A percentile compares a stretch with the other conserved stretches of the same genome.
Conservation (phyloP, 2,329 filamentous ascomycete species). For the Beauveria varroae region DNA sequence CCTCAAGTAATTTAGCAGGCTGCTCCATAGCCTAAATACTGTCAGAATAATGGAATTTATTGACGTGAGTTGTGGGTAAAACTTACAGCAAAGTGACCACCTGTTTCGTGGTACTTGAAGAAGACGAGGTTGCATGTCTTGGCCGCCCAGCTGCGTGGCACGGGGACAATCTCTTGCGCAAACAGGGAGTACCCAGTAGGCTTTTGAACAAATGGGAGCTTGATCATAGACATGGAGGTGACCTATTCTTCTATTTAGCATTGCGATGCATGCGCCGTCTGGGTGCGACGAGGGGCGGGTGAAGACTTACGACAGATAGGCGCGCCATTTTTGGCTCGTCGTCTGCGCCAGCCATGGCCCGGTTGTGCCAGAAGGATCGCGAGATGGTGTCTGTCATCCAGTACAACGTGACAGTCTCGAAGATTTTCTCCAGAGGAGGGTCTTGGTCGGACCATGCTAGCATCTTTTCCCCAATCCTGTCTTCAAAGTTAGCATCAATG, state of each 20-base stretch:
- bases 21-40: conserved; percentile 28
- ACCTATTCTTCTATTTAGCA: conserved; percentile 5
- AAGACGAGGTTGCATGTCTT: conserved; percentile 29
- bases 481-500: not conserved
- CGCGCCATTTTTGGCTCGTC: conserved; percentile 20
- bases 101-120: conserved; percentile 17
- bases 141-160: conserved; percentile 29
- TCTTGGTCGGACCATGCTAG: conserved; percentile 42
- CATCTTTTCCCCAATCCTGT: conserved; percentile 49
- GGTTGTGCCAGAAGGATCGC: conserved; percentile 42
- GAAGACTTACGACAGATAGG: conserved; percentile 11
- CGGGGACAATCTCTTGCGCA: conserved; percentile 30
- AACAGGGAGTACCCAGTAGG: conserved; percentile 40
- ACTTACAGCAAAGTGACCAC: conserved; percentile 15
- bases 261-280: not conserved
- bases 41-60: not conserved
- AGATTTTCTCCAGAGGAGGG: conserved; percentile 34
- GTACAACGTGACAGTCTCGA: conserved; percentile 44
- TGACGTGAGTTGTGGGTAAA: not conserved
- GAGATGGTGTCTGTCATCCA: conserved; percentile 46
- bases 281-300: not conserved
- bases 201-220: conserved; percentile 24
- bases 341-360: conserved; percentile 15
- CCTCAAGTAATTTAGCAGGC: conserved; percentile 31
- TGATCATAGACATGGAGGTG: conserved; percentile 2